Base-by-base conservation (phyloP, 129 eudicot species). In the Artemisia argyi region DNA sequence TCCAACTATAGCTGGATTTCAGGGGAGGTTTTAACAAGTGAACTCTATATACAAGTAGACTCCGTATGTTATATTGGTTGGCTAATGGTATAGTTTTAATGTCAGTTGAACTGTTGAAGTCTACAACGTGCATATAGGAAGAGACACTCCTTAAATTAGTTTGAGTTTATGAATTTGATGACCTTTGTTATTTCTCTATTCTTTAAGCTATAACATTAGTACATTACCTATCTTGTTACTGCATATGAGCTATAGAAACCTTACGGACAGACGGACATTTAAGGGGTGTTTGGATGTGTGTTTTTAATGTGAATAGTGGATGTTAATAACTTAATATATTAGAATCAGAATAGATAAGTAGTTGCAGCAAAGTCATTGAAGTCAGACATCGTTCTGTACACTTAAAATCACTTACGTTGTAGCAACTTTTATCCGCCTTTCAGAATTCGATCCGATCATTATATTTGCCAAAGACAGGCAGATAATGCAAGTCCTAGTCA, bases 101-200 rank as follows among this genome's bases (percentile, higher is more conserved):
- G 46, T 39, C 46, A 39, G 10, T 61, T 73, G 20, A 18, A 39
- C 46, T 39, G 51, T 50, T 48, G 20, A 73, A 15, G 51, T 61
- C 77, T 26, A 48, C 28, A 49, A 11, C 61, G 50, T 22, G 69
- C 61, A 61, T 44, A 67, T 39, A 39, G 46, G 46, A 39, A 39
- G 46, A 7, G 46, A 6, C 46, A 5, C 8, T 26, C 59, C 35
- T 7, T 47, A 46, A n/a, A 26, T n/a, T 26, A 4, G 60, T 61
- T 61, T 2, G 19, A 61, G 20, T 73, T 11, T 73, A 18, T 50
- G 26, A 3, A 22, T 48, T 20, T 61, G 50, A 32, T 20, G 22
- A 4, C 48, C 13, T 61, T 61, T 61, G 59, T 73, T 60, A n/a
- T 1, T 26, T 61, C n/a, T 7, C 20, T 12, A 44, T 17, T 73